Evolutionary conservation across 129 eudicot genomes (phyloP), one percentile per base, ranked within the genome.

Genomic region (Saussurea involucrata): DNA sequence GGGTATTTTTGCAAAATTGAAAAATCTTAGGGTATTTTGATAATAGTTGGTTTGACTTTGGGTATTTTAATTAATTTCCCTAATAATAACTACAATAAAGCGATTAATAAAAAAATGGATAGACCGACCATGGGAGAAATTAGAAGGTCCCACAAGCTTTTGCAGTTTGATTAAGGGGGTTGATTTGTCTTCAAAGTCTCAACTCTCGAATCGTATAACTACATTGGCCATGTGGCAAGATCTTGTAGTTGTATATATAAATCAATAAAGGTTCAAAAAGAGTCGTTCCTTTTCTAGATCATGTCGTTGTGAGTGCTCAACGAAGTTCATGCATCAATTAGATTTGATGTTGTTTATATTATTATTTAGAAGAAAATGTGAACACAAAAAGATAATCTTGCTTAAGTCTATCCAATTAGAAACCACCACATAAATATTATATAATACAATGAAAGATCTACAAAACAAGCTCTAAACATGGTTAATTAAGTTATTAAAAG

Each of bases 201-300:
- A 24, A 57, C 76, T 18, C 28, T 32, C 58, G 46, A 68, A 34
- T 77, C 60, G 1, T 68, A 42, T 68, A 57, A 55, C 61, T 57
- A 58, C 73, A 66, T 69, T 36, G 63, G 69, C 65, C 76, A 78
- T 78, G 76, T 78, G 82, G 82, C 82, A 69, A 58, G 71, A 78
- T 78, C 82, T 27, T 69, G 70, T n/a, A n/a, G n/a, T n/a, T n/a
- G n/a, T 55, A 17, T 61, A 69, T 58, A 67, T 58, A 78, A 57
- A 70, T 78, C 34, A 25, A n/a, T 25, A 69, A 78, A 69, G 64
- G 71, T 61, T 78, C 49, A 61, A 15, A 58, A 78, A 69, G 67
- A 33, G 76, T 78, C 82, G 70, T 69, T 36, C 37, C 33, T 71
- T 78, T n/a, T 78, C 82, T 78, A 78, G 82, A 78, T 78, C 69